phyloP scores from a whole-genome alignment of 176 grass and related monocot species.

The Themeda triandra region DNA sequence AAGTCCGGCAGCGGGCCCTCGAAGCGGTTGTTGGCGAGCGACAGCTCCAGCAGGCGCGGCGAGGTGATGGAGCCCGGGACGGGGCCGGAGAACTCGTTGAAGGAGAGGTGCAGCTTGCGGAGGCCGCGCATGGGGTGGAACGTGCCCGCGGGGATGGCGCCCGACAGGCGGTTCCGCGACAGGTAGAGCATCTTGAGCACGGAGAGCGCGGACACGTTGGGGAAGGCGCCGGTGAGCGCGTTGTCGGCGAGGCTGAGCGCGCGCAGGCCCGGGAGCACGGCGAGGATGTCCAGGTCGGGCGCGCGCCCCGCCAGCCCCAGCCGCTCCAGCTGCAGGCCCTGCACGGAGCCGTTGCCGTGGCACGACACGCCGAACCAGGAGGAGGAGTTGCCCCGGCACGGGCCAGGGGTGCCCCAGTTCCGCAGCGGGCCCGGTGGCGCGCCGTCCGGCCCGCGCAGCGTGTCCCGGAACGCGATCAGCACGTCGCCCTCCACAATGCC shows the following conservation, averaged over 20 bases:
- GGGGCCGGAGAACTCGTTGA: slow-evolving; percentile 55
- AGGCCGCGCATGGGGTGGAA: slow-evolving; percentile 67
- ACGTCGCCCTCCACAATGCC: slow-evolving; percentile 37
- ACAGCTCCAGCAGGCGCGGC: slow-evolving; percentile 61
- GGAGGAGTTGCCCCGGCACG: slow-evolving; percentile 28
- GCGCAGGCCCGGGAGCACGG: slow-evolving; percentile 42
- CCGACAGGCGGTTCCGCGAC: slow-evolving; percentile 64
- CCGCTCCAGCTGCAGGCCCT: slow-evolving; percentile 72
- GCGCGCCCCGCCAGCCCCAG: slow-evolving; percentile 53
- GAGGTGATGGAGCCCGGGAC: slow-evolving; percentile 66
- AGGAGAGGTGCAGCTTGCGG: slow-evolving; percentile 66
- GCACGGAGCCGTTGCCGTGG: slow-evolving; percentile 60
- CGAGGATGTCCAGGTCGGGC: slow-evolving; percentile 34
- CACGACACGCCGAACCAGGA: slow-evolving; percentile 81
- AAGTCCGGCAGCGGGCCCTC: slow-evolving; percentile 55
- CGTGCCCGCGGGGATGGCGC: slow-evolving; percentile 53
- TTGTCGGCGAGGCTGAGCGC: slow-evolving; percentile 74
- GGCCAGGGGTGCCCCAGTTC: slow-evolving; percentile 48
- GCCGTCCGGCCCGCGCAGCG: slow-evolving; percentile 32
- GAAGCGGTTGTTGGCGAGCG: slow-evolving; percentile 60
- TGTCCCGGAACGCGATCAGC: slow-evolving; percentile 65
- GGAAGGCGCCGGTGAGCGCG: slow-evolving; percentile 66
- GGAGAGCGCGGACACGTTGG: slow-evolving; percentile 51
- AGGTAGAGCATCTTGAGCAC: slow-evolving; percentile 72
- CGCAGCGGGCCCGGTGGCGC: slow-evolving; percentile 49